Conservation (phyloP, 2,329 filamentous ascomycete genomes). For the Elsinoe ampelina region DNA sequence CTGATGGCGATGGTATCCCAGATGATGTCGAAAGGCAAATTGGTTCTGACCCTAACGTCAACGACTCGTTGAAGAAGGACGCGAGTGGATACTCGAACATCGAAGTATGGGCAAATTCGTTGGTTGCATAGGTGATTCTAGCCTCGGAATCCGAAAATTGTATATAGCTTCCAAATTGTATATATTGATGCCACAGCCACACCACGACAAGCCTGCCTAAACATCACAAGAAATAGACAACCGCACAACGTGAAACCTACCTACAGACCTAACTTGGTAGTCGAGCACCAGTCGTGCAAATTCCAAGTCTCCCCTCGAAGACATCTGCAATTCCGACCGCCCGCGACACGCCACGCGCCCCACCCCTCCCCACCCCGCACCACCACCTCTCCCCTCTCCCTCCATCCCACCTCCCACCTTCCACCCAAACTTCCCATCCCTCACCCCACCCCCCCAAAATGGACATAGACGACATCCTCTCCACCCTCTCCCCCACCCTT, state of each 20-base stretch:
- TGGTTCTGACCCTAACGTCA: conserved; percentile 6
- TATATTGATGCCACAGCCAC: not conserved
- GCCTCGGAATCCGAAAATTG: not conserved
- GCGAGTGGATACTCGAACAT: conserved; percentile 2
- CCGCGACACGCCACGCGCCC: not conserved
- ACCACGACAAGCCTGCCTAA: no score
- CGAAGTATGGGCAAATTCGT: not conserved
- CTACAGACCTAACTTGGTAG: no score
- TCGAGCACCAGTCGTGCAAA: no score
- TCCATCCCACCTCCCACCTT: not conserved
- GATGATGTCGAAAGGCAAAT: conserved; percentile 3
- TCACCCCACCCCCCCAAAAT: conserved; percentile 21
- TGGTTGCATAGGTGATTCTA: not conserved
- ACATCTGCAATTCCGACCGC: no score
- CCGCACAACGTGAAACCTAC: no score
- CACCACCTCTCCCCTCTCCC: not conserved
- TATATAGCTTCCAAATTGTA: not conserved
- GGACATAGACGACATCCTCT: conserved; percentile 46
- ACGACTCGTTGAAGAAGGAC: conserved; percentile 1
- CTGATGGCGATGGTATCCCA: conserved; percentile 6
- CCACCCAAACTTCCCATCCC: not conserved
- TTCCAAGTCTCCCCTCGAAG: no score
- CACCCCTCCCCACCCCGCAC: not conserved
- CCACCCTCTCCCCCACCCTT: conserved; percentile 38
- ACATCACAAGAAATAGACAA: no score